Evolutionary conservation across 805 yeast genomes (phyloP).

Genomic region (Danielia oregonensis): DNA sequence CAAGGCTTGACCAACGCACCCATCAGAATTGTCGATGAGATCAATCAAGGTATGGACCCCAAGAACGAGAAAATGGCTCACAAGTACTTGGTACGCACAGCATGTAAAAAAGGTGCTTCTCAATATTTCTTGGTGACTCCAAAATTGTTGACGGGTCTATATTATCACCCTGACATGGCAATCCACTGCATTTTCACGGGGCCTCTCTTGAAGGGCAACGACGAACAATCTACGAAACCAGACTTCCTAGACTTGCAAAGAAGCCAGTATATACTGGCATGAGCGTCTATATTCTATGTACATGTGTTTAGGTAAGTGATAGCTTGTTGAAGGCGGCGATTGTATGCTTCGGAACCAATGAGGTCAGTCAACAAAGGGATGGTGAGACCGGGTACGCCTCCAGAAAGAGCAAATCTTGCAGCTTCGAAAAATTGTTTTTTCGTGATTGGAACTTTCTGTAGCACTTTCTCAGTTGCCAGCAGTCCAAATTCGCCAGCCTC

Average conservation of each 20-base stretch:
- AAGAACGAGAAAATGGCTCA: constrained; percentile 86
- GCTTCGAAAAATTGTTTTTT: constrained; percentile 51
- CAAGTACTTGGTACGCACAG: constrained; percentile 76
- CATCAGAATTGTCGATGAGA: constrained; percentile 94
- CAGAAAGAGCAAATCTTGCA: constrained; percentile 66
- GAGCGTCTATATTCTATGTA: neutral
- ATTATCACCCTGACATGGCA: constrained; percentile 75
- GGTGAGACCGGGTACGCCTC: constrained; percentile 65
- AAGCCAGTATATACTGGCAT: constrained; percentile 4
- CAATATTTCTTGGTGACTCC: constrained; percentile 95
- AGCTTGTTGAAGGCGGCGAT: constrained; percentile 10
- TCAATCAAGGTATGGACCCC: constrained; percentile 98
- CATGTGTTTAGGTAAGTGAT: constrained; percentile 1
- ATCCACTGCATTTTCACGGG: constrained; percentile 71
- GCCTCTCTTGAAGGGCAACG: constrained; percentile 18
- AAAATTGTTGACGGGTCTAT: constrained; percentile 72
- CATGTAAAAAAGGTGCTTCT: constrained; percentile 56
- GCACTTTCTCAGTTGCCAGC: constrained; percentile 1
- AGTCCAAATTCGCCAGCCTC: neutral
- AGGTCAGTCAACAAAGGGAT: constrained; percentile 55
- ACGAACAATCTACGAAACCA: constrained; percentile 4
- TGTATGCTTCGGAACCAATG: constrained; percentile 38
- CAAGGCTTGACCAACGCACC: constrained; percentile 89
- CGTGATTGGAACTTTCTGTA: constrained; percentile 3
- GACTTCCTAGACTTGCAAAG: constrained; percentile 33